phyloP scores from a whole-genome alignment of 2,329 filamentous ascomycete genomes.

The Colletotrichum nymphaeae region DNA sequence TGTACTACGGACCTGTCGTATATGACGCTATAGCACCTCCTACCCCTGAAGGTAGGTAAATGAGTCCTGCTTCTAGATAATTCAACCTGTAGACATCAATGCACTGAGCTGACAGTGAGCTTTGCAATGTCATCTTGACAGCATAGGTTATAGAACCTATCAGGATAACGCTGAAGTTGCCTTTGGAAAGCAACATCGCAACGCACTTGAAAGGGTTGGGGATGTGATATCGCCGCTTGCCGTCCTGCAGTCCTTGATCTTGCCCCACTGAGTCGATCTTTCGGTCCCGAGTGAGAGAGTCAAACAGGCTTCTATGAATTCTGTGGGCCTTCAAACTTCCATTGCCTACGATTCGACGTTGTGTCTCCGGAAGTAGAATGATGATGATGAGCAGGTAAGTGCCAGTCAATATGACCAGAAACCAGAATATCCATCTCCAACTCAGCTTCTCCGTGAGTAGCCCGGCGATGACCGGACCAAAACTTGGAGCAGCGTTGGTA shows the following conservation, averaged over 20 bases:
- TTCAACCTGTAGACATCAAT: conserved; percentile 35
- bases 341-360: conserved; percentile 49
- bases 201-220: neutral
- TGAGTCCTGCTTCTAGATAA: conserved; percentile 32
- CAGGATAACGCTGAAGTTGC: conserved; percentile 23
- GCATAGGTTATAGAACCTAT: conserved; percentile 33
- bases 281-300: neutral
- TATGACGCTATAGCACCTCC: conserved; percentile 2
- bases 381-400: conserved; percentile 52
- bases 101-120: conserved; percentile 27
- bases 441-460: conserved; percentile 59
- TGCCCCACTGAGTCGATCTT: neutral
- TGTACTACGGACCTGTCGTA: neutral
- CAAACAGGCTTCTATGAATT: neutral
- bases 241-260: too few relatives aligned
- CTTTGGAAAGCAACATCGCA: neutral
- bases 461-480: conserved; percentile 64
- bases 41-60: conserved; percentile 34
- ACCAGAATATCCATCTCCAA: conserved; percentile 67
- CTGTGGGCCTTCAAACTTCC: neutral
- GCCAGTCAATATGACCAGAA: conserved; percentile 55
- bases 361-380: conserved; percentile 58
- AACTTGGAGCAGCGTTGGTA: conserved; percentile 40
- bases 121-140: conserved; percentile 13
- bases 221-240: neutral